Conservation (phyloP, 257 asterid species). For the Forsythia viridissima region DNA sequence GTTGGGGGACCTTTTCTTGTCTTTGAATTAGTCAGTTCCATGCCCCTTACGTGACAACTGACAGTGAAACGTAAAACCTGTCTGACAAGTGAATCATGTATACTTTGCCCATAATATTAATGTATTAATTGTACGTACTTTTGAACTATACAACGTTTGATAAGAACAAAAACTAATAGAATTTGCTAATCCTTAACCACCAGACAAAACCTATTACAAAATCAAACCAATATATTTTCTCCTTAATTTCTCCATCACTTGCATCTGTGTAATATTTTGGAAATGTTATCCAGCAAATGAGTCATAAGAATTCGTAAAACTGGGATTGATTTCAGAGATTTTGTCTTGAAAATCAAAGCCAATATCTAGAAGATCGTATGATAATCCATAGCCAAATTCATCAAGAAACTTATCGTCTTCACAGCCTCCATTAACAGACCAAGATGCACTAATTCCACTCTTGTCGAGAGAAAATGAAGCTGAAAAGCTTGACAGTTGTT, state of each 20-base stretch:
- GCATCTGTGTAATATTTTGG: background rate
- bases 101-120: background rate
- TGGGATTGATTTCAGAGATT: background rate
- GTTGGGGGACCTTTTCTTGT: background rate
- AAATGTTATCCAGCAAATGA: background rate
- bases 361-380: conserved; percentile 10
- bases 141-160: background rate
- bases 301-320: background rate
- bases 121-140: background rate
- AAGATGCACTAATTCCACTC: conserved; percentile 13
- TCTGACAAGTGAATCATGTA: background rate
- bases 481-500: conserved; percentile 18
- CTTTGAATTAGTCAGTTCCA: conserved; percentile 28
- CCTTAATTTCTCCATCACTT: background rate
- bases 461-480: conserved; percentile 24
- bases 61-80: background rate
- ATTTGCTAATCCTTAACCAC: background rate
- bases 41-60: conserved; percentile 34
- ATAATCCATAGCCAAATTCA: conserved; percentile 20
- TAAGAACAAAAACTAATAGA: background rate
- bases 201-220: background rate
- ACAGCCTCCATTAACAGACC: conserved; percentile 17
- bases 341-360: conserved; percentile 26
- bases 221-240: background rate
- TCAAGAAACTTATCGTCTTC: conserved; percentile 19